Evolutionary conservation across 179 eudicot genomes (phyloP).

Genomic region (Gypsophila paniculata): DNA sequence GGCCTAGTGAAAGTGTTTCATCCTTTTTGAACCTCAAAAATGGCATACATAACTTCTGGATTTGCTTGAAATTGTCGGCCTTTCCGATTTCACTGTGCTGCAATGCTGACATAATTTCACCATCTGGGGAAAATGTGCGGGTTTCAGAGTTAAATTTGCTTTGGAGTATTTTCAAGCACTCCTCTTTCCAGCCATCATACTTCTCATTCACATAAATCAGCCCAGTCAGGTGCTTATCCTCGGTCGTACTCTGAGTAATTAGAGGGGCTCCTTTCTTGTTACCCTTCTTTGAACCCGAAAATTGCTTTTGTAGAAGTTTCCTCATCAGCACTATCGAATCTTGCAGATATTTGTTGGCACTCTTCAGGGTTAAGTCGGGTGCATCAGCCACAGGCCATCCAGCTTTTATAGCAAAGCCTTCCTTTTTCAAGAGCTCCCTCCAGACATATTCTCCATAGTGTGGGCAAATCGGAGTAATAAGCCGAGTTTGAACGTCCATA

Average conservation of each 20-base stretch:
- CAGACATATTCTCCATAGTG: conserved; percentile 76
- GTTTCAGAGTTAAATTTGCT: conserved; percentile 40
- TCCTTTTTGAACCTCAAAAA: conserved; percentile 78
- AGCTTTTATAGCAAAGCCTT: conserved; percentile 63
- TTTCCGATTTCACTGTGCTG: conserved; percentile 52
- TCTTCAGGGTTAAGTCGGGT: conserved; percentile 65
- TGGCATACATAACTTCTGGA: conserved; percentile 80
- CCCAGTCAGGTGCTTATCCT: conserved; percentile 34
- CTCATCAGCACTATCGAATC: conserved; percentile 62
- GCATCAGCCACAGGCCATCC: conserved; percentile 66
- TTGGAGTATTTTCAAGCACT: conserved; percentile 62
- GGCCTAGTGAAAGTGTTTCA: conserved; percentile 61
- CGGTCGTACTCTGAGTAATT: conserved; percentile 24
- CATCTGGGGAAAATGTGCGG: conserved; percentile 55
- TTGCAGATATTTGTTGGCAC: conserved; percentile 70
- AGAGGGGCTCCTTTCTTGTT: conserved; percentile 33
- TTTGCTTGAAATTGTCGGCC: conserved; percentile 57
- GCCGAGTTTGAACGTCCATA: conserved; percentile 80
- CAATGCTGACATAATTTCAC: conserved; percentile 56
- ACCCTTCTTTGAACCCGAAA: conserved; percentile 60
- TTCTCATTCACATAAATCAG: conserved; percentile 69
- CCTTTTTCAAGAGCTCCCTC: conserved; percentile 68
- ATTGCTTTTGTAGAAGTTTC: conserved; percentile 72
- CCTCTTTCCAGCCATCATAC: conserved; percentile 82
- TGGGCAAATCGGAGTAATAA: conserved; percentile 78